A percentile compares a stretch with the other conserved stretches of the same genome.
These are phyloP conservation scores for Ophiorrhiza pumila DNA, from an alignment of 257 asterid species.

Conservation along the genomic window DNA sequence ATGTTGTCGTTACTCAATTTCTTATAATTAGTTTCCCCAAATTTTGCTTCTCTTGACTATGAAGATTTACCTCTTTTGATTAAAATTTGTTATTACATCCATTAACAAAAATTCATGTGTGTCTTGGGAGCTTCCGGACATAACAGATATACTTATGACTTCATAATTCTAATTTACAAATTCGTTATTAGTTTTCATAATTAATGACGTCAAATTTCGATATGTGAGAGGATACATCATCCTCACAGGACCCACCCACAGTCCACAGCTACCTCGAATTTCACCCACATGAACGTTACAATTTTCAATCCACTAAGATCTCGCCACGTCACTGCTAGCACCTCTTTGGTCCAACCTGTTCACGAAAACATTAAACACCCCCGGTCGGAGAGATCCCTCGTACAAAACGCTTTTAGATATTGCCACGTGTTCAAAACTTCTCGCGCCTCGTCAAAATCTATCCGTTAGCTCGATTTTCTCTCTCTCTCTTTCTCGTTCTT, in stretches of 20 bases:
- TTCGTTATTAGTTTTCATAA: no score
- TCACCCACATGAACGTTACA: constrained; percentile 35
- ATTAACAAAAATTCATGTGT: no score
- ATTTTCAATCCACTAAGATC: constrained; percentile 12
- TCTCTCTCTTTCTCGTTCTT: constrained; percentile 13
- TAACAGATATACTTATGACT: no score
- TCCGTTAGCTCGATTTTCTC: constrained; percentile 50
- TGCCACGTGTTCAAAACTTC: constrained; percentile 39
- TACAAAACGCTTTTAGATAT: not conserved
- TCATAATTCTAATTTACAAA: no score
- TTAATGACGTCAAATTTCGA: constrained; percentile 1
- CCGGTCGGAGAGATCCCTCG: not conserved
- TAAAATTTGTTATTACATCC: no score
- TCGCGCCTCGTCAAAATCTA: constrained; percentile 46
- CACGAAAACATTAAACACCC: not conserved
- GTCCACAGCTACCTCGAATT: constrained; percentile 22
- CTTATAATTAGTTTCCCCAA: no score
- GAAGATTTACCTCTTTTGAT: no score
- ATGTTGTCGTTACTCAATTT: no score
- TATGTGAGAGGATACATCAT: no score
- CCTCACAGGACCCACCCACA: not conserved
- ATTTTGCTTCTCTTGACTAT: no score
- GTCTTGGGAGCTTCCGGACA: no score
- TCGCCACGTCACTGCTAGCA: constrained; percentile 20
- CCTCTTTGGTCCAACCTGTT: constrained; percentile 12